Evolutionary conservation across 805 yeast species (phyloP).

Genomic region (Komagataella kurtzmanii): DNA sequence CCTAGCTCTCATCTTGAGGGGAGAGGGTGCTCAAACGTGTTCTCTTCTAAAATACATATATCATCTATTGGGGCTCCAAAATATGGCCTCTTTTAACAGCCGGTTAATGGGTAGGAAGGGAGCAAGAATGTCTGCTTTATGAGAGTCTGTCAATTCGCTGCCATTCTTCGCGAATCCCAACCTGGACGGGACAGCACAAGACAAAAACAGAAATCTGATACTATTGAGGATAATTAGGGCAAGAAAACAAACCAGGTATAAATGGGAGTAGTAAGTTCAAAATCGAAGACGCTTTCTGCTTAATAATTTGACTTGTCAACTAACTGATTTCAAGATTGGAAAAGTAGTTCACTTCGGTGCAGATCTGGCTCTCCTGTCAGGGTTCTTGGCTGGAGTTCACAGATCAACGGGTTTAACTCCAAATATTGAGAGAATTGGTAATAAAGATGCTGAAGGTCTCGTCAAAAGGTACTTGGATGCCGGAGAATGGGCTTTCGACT

Average conservation of each 20-base stretch:
- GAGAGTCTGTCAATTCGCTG: not conserved
- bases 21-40: not conserved
- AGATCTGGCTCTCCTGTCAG: conserved; percentile 51
- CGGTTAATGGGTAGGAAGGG: not conserved
- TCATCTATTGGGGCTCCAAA: not conserved
- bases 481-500: conserved; percentile 80
- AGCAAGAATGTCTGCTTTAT: not conserved
- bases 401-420: conserved; percentile 60
- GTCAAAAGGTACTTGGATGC: conserved; percentile 56
- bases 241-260: not conserved
- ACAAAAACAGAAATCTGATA: not conserved
- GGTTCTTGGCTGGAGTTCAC: conserved; percentile 60
- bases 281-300: not conserved
- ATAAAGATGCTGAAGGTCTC: conserved; percentile 33
- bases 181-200: not conserved
- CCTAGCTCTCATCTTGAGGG: not conserved
- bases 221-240: not conserved
- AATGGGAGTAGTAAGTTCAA: not conserved
- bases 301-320: not conserved
- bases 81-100: not conserved
- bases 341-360: conserved; percentile 43
- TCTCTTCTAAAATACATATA: not conserved
- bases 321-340: conserved; percentile 22
- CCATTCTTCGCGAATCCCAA: not conserved
- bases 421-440: conserved; percentile 32